Evolutionary conservation across 1,139 yeast species (phyloP), one percentile per base, ranked within the genome.

Genomic region (Wickerhamomyces sp.): DNA sequence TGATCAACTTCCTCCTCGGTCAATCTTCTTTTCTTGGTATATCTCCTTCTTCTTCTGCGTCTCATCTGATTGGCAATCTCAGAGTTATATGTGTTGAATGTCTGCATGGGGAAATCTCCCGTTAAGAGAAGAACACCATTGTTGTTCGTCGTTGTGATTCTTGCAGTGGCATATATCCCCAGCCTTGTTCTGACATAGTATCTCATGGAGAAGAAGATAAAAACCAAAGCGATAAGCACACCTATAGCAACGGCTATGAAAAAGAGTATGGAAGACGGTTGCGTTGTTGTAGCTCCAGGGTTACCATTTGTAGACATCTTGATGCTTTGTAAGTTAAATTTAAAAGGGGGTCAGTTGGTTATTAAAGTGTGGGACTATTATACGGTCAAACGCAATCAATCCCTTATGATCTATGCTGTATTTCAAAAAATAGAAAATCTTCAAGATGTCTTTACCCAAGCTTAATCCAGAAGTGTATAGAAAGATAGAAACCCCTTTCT

Each of bases 241-340:
- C 85, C 86, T n/a, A 78, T 75, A 1, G 80, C 74, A 30, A 80
- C 65, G 0, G 86, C 85, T 20, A 79, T 60, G 56, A 78, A 77
- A 59, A 80, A 79, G 27, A 80, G 59, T 19, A 78, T 76, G 3
- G 83, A 76, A 1, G 84, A 76, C 1, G 84, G 83, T 33, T 54
- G 56, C 5, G 48, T 28, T 10, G 47, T 36, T n/a, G 36, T 19
- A 12, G 42, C 24, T 20, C 25, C 29, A 3, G 8, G 12, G 18
- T 10, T 4, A 19, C 19, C 17, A 15, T 17, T 21, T 3, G 30
- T 13, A 3, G 43, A 37, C 39, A 39, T 39, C 24, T 33, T 22
- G 7, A n/a, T n/a, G n/a, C n/a, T n/a, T n/a, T n/a, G n/a, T n/a
- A n/a, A n/a, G n/a, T n/a, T n/a, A n/a, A n/a, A n/a, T n/a, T n/a